Base-by-base conservation (phyloP, 495 filamentous ascomycete genomes). In the Trichocladium antarcticum region DNA sequence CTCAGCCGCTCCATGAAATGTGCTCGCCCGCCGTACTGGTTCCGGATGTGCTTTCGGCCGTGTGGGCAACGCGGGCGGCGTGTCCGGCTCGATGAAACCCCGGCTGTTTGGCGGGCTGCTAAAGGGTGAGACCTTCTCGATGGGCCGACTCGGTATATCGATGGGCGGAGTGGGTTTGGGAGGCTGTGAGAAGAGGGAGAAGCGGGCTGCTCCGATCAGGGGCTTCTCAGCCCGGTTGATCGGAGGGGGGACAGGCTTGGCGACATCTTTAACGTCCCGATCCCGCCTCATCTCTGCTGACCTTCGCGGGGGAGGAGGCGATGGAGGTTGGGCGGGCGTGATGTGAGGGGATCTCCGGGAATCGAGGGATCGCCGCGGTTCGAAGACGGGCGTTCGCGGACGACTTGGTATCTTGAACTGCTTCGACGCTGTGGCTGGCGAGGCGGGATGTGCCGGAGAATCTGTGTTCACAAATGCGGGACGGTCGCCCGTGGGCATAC, bases 191-290 rank as follows among this genome's bases (percentile, higher is more conserved):
- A 64, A 48, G 5, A 61, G 55, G 10, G 63, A 56, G 17, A 56
- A 49, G 4, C 61, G 54, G 6, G 49, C 67, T 66, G 36, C 73
- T 68, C 52, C 52, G 11, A 56, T 89, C 74, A 65, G 79, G 4
- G 89, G 89, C 66, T 94, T 97, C 16, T 83, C 82, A 32, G 80
- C 79, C 37, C 92, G 78, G 57, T 92, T 92, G 27, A 87, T 74
- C 6, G 83, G 84, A 12, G 92, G 85, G 29, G 65, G 71, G 38
- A 72, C 58, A 8, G 67, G 48, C 38, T 51, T 69, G 17, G 45
- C 37, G 16, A 59, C 67, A 29, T 67, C 68, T 47, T 54, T 68
- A 28, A 53, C 29, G 22, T 67, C 68, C 12, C 63, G 58, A 0
- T 76, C 71, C 54, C 74, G 57, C 36, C 47, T 27, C 9, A 42